Conservation (phyloP, 2,329 filamentous ascomycete genomes). For the Rugonectria rugulosa region DNA sequence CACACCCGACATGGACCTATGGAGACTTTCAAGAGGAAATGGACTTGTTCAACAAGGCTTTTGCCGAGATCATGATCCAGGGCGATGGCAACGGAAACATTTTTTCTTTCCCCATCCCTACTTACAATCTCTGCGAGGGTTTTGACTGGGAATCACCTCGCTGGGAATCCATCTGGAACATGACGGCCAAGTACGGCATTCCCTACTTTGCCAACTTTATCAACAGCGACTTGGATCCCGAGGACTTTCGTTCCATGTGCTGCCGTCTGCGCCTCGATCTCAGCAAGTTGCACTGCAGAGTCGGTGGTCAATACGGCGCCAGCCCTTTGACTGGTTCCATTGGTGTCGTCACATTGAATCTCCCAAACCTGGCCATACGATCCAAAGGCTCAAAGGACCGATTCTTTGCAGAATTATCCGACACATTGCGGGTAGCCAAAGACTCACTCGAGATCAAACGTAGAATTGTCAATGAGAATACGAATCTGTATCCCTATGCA, state of each 20-base stretch:
- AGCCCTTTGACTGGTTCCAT: constrained; percentile 32
- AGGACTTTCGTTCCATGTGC: constrained; percentile 37
- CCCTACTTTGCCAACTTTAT: constrained; percentile 38
- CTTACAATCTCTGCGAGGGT: constrained; percentile 32
- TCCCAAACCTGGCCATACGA: constrained; percentile 32
- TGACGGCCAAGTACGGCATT: constrained; percentile 37
- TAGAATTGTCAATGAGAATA: constrained; percentile 26
- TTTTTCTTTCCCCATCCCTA: constrained; percentile 35
- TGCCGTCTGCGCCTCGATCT: constrained; percentile 33
- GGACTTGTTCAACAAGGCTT: constrained; percentile 36
- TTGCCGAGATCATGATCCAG: constrained; percentile 37
- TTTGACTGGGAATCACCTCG: constrained; percentile 36
- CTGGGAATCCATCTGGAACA: constrained; percentile 35
- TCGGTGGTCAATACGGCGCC: constrained; percentile 33
- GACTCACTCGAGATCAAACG: constrained; percentile 35
- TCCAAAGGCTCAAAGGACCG: constrained; percentile 16
- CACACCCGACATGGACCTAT: constrained; percentile 28
- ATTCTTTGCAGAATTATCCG: constrained; percentile 21
- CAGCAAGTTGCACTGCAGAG: constrained; percentile 34
- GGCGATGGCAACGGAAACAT: constrained; percentile 36
- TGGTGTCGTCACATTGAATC: constrained; percentile 32
- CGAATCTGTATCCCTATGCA: constrained; percentile 29
- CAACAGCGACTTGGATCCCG: constrained; percentile 35
- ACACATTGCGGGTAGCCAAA: constrained; percentile 27
- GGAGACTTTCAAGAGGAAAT: constrained; percentile 36